Evolutionary conservation across 176 grass and related monocot genomes (phyloP), one percentile per base, ranked within the genome.

Genomic region (Paspalum vaginatum): DNA sequence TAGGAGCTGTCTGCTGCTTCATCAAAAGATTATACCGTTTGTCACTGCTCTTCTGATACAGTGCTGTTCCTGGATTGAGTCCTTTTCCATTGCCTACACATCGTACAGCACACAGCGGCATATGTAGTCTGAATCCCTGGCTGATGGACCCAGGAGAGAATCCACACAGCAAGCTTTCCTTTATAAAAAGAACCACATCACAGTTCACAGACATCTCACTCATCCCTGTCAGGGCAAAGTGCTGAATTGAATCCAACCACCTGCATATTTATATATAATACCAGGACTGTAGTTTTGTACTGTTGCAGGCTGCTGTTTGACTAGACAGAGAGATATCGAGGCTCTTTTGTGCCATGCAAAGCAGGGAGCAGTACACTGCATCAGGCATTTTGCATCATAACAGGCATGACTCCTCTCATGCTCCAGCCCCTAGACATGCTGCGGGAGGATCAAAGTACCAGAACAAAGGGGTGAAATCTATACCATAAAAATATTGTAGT

Each of bases 261-360:
- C 70, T 80, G 84, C 70, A 87, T 82, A 82, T 84, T 50, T 16
- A 6, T 59, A 61, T 50, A 70, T 32, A 71, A 71, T 51, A 71
- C 24, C 68, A 71, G 46, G 24, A 51, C 22, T 51, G 65, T 84
- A 78, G 73, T 83, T 63, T 84, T 70, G 64, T 76, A 84, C 64
- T 52, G 62, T n/a, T 80, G 85, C 85, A 84, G 70, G 56, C 25
- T 66, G 57, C 70, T 87, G 61, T 87, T 87, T 91, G 89, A 91
- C 76, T 82, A 80, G 80, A 89, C 48, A 81, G 55, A 84, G 66
- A 82, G 79, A 77, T 52, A 61, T 22, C 53, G 51, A 66, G 62
- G 47, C 76, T 65, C 85, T 65, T 91, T 91, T 77, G 65, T 91
- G 75, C 88, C 88, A 91, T 84, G 89, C 89, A 86, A 87, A 80